These are phyloP conservation scores for Suillus bovinus DNA, from an alignment of 768 basidiomycete genomes.

Conservation along the genomic window DNA sequence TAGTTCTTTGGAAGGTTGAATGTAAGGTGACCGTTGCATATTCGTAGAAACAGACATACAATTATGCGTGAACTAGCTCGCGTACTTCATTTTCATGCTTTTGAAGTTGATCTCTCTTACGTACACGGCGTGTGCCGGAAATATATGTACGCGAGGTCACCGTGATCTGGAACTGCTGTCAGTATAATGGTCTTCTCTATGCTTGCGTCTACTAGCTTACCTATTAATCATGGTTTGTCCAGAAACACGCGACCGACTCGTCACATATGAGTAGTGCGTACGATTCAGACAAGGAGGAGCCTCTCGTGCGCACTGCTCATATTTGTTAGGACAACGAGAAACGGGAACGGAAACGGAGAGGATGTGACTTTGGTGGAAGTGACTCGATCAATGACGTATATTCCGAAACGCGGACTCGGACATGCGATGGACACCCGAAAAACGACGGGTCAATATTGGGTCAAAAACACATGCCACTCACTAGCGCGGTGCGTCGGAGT, in stretches of 20 bases:
- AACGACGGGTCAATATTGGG: background rate
- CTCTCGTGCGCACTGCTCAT: too few relatives aligned
- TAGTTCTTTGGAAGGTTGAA: background rate
- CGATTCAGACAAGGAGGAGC: too few relatives aligned
- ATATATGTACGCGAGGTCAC: background rate
- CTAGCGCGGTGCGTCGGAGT: conserved; percentile 36
- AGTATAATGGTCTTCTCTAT: background rate
- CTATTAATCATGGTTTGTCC: background rate
- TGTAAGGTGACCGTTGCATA: background rate
- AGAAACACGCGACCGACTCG: too few relatives aligned
- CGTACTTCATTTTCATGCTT: background rate
- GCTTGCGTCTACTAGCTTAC: background rate
- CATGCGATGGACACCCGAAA: conserved; percentile 1
- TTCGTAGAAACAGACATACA: background rate
- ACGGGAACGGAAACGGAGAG: background rate
- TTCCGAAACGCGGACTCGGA: background rate
- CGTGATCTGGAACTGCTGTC: background rate
- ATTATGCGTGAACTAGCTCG: background rate
- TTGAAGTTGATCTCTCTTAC: background rate
- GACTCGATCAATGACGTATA: background rate
- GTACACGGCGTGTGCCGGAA: background rate
- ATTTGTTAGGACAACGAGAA: background rate
- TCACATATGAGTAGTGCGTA: too few relatives aligned
- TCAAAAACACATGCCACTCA: conserved; percentile 13
- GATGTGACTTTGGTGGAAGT: background rate